Percentiles rank a stretch among this genome's conserved stretches.
phyloP scores from a whole-genome alignment of 257 asterid species.

The Apocynum venetum region DNA sequence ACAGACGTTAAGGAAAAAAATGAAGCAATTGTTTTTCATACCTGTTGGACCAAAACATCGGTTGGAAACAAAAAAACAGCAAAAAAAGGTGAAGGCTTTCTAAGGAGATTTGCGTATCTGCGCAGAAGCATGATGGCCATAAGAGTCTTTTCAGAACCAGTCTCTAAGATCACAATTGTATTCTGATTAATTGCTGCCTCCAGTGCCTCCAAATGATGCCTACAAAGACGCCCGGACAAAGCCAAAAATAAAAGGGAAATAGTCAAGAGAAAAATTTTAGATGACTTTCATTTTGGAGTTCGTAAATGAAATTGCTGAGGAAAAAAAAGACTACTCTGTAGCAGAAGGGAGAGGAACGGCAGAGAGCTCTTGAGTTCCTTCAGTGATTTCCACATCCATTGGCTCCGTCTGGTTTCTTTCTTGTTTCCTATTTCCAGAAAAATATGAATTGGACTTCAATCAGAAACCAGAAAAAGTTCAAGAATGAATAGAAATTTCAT shows the following conservation, averaged over 20 bases:
- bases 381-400: constrained; percentile 19
- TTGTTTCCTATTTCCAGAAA: constrained; percentile 19
- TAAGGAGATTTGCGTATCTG: constrained; percentile 46
- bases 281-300: not conserved
- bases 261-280: not conserved
- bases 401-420: constrained; percentile 17
- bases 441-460: not conserved
- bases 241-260: not conserved
- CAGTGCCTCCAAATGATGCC: constrained; percentile 82
- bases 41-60: constrained; percentile 74
- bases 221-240: constrained; percentile 19
- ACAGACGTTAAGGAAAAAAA: not conserved
- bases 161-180: constrained; percentile 72
- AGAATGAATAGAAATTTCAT: not conserved
- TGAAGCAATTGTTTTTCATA: constrained; percentile 8
- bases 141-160: constrained; percentile 79
- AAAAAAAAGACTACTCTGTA: constrained; percentile 35
- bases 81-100: constrained; percentile 55
- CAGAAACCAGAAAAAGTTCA: not conserved
- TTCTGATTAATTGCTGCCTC: constrained; percentile 58
- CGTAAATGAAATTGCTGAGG: not conserved
- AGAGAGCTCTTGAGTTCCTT: constrained; percentile 27
- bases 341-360: constrained; percentile 45
- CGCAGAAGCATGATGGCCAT: constrained; percentile 83
- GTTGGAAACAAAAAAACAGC: constrained; percentile 84